These are phyloP conservation scores for Globisporangium nodosum DNA, from an alignment of 352 stramenopile species.

Conservation along the genomic window DNA sequence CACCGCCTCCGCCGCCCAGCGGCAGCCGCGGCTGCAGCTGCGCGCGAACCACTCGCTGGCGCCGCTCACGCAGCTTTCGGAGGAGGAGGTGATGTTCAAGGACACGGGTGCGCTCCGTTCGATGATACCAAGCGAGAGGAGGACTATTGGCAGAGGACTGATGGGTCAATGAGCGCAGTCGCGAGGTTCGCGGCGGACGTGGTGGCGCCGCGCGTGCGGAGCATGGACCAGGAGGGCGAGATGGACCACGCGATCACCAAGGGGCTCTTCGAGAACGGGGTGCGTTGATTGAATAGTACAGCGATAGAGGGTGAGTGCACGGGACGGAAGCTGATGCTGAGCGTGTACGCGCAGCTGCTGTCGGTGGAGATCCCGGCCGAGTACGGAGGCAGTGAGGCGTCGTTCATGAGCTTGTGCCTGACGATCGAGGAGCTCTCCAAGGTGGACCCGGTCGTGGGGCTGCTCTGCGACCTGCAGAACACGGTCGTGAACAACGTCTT, in stretches of 20 bases:
- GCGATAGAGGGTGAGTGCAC: not conserved
- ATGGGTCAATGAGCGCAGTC: conserved; percentile 23
- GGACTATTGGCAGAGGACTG: too few species aligned
- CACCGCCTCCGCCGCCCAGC: too few species aligned
- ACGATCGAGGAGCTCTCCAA: conserved; percentile 96
- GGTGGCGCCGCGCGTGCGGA: conserved; percentile 83
- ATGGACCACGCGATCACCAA: conserved; percentile 90
- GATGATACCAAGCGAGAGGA: not conserved
- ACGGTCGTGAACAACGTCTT: conserved; percentile 96
- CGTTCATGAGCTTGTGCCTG: conserved; percentile 93
- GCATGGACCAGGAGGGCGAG: conserved; percentile 90
- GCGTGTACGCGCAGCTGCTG: conserved; percentile 63
- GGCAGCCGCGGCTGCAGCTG: too few species aligned
- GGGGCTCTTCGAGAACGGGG: conserved; percentile 90
- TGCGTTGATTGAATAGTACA: conserved; percentile 15
- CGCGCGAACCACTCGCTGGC: conserved; percentile 19
- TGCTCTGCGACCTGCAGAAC: conserved; percentile 95
- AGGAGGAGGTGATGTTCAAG: conserved; percentile 71
- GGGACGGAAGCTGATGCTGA: not conserved
- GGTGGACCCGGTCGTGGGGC: conserved; percentile 92
- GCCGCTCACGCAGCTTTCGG: conserved; percentile 51
- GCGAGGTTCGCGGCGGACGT: conserved; percentile 82
- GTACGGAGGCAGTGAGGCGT: conserved; percentile 90
- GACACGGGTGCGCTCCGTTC: conserved; percentile 26
- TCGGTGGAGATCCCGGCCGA: conserved; percentile 94